Evolutionary conservation across 495 filamentous ascomycete genomes (phyloP), one percentile per base, ranked within the genome.

Genomic region (Neurospora sp.): DNA sequence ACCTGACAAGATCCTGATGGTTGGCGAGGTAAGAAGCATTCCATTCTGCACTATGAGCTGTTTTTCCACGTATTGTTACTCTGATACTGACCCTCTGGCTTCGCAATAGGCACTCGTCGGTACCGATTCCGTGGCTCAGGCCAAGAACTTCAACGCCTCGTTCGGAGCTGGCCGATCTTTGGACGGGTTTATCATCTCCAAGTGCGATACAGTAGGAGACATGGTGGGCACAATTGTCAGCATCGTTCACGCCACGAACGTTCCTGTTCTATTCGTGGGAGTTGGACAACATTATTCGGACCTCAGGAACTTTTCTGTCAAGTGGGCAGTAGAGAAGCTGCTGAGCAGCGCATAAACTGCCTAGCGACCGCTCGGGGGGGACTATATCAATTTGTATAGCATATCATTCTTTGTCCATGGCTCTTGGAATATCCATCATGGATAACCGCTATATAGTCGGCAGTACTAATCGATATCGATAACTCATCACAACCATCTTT

Each of bases 1-100:
- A 71, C 96, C 96, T 3, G 95, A 99, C 81, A 98, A 99, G 86
- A 97, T 98, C 74, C 88, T 99, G 78, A 98, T 99, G 96, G 96
- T 99, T 79, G 96, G 94, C 73, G 96, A 99, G 83, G 86, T 88
- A 81, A 79, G 84, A 9, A 66, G 12, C 20, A 60, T 27, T 46
- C 42, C 46, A 12, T 39, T 41, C 12, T 31, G 46, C 3, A 23
- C 18, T 39, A n/a, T 72, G 38, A 20, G 2, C 16, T 54, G 44
- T 6, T 35, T 54, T 38, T 4, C 4, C 20, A 60, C 18, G 14
- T 54, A 0, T 0, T 6, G 69, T 72, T 6, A 31, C 70, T 70
- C 14, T 62, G 38, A 74, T 66, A 31, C 76, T 81, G 69, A 78
- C 77, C 37, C n/a, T 35, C 1, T 23, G 23, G 44, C 40, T 66